Conservation (phyloP, 2,329 filamentous ascomycete genomes). For the Cladosporium sp. region DNA sequence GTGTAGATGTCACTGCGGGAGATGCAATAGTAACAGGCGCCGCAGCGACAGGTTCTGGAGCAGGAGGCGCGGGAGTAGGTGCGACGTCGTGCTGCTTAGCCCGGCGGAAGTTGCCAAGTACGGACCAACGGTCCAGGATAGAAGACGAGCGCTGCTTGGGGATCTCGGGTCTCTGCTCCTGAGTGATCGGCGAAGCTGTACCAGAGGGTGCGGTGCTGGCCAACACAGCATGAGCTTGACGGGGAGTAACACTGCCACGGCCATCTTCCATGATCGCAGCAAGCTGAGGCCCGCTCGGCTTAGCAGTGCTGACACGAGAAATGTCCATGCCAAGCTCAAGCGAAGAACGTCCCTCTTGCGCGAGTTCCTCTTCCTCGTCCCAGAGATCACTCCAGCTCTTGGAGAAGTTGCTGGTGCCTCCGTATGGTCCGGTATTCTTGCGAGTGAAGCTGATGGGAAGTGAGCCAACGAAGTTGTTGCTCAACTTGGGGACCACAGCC, state of each 20-base stretch:
- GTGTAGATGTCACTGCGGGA: conserved; percentile 40
- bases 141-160: conserved; percentile 54
- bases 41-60: conserved; percentile 33
- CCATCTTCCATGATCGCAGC: conserved; percentile 43
- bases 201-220: conserved; percentile 45
- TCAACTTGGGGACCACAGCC: conserved; percentile 35
- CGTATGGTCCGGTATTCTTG: conserved; percentile 54
- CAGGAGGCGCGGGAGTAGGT: conserved; percentile 31
- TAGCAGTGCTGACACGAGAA: conserved; percentile 36
- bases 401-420: conserved; percentile 56
- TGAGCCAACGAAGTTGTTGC: conserved; percentile 66
- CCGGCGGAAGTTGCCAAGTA: conserved; percentile 77
- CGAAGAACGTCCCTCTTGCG: conserved; percentile 51
- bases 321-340: conserved; percentile 40
- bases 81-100: conserved; percentile 47
- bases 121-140: conserved; percentile 80
- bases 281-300: conserved; percentile 56
- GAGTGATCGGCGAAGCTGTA: conserved; percentile 24
- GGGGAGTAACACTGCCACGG: conserved; percentile 46
- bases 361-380: conserved; percentile 83
- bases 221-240: conserved; percentile 51
- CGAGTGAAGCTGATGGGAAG: conserved; percentile 58
- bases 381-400: conserved; percentile 99
- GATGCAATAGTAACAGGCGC: conserved; percentile 21
- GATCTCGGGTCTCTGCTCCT: conserved; percentile 36